These are phyloP conservation scores for Plasmodium inui DNA, from an alignment of 169 alveolate species.

Conservation along the genomic window DNA sequence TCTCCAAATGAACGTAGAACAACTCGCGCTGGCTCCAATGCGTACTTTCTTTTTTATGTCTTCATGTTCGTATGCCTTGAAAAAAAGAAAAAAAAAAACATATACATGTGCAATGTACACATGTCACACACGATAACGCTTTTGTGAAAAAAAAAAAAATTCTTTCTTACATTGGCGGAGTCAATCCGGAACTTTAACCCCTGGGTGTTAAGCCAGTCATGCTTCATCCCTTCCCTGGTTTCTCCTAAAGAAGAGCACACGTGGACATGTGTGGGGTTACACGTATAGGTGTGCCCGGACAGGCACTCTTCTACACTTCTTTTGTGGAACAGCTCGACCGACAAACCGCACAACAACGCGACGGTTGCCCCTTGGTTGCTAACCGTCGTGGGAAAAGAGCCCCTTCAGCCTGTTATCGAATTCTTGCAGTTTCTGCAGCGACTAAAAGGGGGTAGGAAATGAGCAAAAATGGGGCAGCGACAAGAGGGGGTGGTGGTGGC, in stretches of 20 bases:
- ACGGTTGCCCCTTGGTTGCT: background rate
- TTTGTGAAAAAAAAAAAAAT: background rate
- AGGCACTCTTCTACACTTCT: background rate
- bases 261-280: background rate
- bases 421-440: constrained; percentile 47
- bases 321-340: background rate
- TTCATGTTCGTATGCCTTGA: constrained; percentile 63
- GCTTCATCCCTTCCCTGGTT: background rate
- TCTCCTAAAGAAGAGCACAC: constrained; percentile 1
- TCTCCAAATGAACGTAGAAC: background rate
- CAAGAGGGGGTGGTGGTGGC: too few relatives aligned
- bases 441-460: background rate
- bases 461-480: background rate
- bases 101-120: background rate
- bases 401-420: constrained; percentile 48
- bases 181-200: constrained; percentile 51
- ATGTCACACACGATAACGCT: background rate
- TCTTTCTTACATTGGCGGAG: constrained; percentile 38
- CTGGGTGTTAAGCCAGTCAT: constrained; percentile 35
- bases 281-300: background rate
- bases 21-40: background rate
- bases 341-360: background rate
- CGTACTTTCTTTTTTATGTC: constrained; percentile 53
- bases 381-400: constrained; percentile 30
- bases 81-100: constrained; percentile 5